phyloP scores from a whole-genome alignment of 73 alveolate genomes.

The Symbiodinium natans region DNA sequence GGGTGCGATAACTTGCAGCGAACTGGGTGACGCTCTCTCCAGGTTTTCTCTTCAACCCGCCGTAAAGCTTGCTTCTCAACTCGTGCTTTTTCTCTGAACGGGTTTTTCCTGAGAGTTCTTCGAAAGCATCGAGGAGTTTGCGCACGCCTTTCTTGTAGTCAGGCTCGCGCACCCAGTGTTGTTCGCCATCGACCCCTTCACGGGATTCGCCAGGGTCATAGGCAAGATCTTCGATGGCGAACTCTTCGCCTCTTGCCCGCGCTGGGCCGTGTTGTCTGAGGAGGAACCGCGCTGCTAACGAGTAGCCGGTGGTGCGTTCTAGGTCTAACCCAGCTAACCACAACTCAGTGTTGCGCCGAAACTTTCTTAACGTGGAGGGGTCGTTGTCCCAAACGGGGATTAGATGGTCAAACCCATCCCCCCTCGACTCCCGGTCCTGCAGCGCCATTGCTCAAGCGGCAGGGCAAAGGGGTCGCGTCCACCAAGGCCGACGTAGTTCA shows the following conservation, averaged over 20 bases:
- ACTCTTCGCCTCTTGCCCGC: neutral
- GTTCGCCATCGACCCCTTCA: neutral
- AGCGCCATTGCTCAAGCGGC: neutral
- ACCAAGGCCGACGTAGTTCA: neutral
- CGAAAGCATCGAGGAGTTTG: neutral
- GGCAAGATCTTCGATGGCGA: neutral
- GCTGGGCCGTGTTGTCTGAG: neutral
- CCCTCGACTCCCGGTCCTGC: neutral
- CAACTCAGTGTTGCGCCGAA: neutral
- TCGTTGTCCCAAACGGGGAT: slow-evolving; percentile 20
- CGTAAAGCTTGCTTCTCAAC: neutral
- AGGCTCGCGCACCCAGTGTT: neutral
- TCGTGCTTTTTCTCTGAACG: neutral
- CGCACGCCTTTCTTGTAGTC: neutral
- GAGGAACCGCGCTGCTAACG: neutral
- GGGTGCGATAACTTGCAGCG: neutral
- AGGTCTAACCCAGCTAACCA: neutral
- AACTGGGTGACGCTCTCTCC: neutral
- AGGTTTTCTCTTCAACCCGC: neutral
- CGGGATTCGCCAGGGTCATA: neutral
- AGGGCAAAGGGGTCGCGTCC: neutral
- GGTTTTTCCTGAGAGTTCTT: neutral
- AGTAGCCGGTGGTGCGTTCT: neutral
- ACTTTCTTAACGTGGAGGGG: neutral
- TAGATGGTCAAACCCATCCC: no score